Percentiles rank a stretch among this genome's conserved stretches.
phyloP scores from a whole-genome alignment of 2,329 filamentous ascomycete species.

The Paracoccidioides lutzii region DNA sequence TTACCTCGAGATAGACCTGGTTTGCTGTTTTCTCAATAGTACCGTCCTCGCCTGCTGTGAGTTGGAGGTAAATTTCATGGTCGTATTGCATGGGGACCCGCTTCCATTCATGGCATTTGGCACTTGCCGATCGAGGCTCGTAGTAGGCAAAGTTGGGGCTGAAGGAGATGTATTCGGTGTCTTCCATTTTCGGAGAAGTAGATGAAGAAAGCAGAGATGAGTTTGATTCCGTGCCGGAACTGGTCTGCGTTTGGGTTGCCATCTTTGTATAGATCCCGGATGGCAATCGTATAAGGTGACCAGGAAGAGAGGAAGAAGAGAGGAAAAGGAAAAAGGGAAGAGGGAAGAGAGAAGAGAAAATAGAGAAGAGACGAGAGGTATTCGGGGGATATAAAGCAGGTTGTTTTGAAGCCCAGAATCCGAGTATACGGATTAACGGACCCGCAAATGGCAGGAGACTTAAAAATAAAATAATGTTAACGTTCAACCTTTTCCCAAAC shows the following conservation, averaged over 20 bases:
- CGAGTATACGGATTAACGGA: too few species aligned
- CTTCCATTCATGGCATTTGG: neutral
- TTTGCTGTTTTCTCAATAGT: slow-evolving; percentile 18
- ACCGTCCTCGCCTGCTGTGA: slow-evolving; percentile 14
- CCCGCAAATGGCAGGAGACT: too few species aligned
- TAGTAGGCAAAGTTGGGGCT: slow-evolving; percentile 4
- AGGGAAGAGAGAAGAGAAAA: too few species aligned
- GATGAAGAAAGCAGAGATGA: neutral
- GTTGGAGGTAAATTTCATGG: slow-evolving; percentile 21
- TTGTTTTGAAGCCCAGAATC: too few species aligned
- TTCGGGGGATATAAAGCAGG: too few species aligned
- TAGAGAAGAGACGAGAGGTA: too few species aligned
- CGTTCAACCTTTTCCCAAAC: too few species aligned
- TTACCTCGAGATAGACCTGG: slow-evolving; percentile 21
- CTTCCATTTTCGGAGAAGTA: neutral
- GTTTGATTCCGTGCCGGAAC: neutral
- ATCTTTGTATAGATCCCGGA: too few species aligned
- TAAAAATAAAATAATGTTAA: too few species aligned
- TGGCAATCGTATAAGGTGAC: too few species aligned
- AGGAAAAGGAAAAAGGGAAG: too few species aligned
- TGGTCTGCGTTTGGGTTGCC: neutral
- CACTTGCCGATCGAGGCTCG: neutral
- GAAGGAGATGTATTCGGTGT: neutral
- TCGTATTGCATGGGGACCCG: slow-evolving; percentile 18
- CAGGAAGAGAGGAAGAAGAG: too few species aligned